Base-by-base conservation (phyloP, 345 rosid genomes). In the Clausena lansium region DNA sequence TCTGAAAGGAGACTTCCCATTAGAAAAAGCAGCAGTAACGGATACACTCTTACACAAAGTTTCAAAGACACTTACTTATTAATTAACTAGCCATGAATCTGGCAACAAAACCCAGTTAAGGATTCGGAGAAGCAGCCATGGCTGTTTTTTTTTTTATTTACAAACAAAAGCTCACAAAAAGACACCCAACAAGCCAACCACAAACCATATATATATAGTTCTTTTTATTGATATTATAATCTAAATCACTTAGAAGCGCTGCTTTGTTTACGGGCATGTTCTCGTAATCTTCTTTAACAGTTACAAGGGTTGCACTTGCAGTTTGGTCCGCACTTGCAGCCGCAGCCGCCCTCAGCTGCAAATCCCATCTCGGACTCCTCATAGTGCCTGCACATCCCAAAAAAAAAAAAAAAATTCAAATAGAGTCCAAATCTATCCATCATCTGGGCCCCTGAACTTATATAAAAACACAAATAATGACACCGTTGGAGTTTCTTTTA, bases 271-370 rank as follows among this genome's bases (percentile, higher is more conserved):
- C 20, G 67, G 67, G 24, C 45, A 25, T 7, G 25, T 30, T 24
- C 20, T 28, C 2, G 55, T 60, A 1, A 1, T 36, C 70, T 50
- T 82, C 81, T 75, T 41, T 52, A 71, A 81, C 98, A 93, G 45
- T 17, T 77, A 82, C 86, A 89, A 38, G 81, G 81, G 57, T 87
- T 86, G 61, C 98, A 93, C 39, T 57, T 64, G 85, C 97, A 92
- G 95, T 47, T 89, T 52, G 91, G 79, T 80, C 95, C 97, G 32
- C 98, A 93, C 82, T 84, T 90, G 84, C 98, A 93, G 36, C 76
- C 88, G 84, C 98, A 93, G 36, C 76, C 88, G 27, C 80, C 70
- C 83, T 84, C 95, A 22, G 84, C 83, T 67, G 62, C 81, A 64
- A 33, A 61, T 81, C 80, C 77, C 89, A 79, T 83, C 87, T 84